Percentiles rank a stretch among this genome's conserved stretches.
phyloP scores from a whole-genome alignment of 2,329 filamentous ascomycete genomes.

The Akanthomyces lecanii region DNA sequence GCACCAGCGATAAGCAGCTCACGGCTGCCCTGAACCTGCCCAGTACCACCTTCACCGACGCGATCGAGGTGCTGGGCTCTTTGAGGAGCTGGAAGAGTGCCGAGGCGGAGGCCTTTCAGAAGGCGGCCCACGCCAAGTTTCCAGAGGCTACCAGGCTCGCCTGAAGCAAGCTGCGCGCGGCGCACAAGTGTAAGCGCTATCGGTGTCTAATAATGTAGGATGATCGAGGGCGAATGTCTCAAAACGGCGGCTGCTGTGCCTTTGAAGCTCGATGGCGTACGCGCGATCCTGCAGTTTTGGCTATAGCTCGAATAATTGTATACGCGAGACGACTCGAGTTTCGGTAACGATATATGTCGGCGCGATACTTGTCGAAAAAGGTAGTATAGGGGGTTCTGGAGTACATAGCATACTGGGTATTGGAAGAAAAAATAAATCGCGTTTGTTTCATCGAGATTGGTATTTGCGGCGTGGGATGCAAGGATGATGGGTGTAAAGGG shows the following conservation, averaged over 20 bases:
- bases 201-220: constrained; percentile 9
- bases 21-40: constrained; percentile 51
- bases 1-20: constrained; percentile 59
- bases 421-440: neutral
- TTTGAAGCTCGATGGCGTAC: neutral
- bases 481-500: too few species aligned
- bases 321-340: neutral
- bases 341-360: neutral
- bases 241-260: too few species aligned
- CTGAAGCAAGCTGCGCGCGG: neutral
- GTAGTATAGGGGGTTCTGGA: neutral
- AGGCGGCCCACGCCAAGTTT: constrained; percentile 46
- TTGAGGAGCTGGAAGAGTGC: constrained; percentile 48
- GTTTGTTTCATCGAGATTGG: neutral
- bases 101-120: constrained; percentile 45
- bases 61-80: constrained; percentile 40
- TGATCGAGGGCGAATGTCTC: neutral
- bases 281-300: neutral
- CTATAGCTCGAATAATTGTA: neutral
- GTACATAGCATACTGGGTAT: constrained; percentile 11
- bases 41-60: constrained; percentile 51
- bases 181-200: neutral
- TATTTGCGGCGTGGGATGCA: neutral
- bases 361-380: neutral
- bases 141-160: constrained; percentile 46